Evolutionary conservation across 108 stramenopile genomes (phyloP).

Genomic region (Seminavis robusta): DNA sequence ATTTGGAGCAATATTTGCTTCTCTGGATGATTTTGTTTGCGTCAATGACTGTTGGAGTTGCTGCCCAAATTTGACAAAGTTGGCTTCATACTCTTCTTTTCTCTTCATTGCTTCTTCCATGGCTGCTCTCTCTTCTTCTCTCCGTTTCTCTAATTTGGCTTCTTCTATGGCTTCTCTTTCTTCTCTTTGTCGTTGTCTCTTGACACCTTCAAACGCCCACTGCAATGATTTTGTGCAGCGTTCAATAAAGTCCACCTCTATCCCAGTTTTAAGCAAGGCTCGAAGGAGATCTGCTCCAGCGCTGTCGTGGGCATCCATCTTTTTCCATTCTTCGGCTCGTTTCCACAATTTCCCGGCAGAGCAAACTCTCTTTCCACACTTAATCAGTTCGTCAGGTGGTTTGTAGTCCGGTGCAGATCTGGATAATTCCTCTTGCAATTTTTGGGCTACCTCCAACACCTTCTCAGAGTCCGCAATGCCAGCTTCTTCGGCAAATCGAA

Average conservation of each 20-base stretch:
- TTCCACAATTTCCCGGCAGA: conserved; percentile 56
- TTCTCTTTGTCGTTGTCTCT: conserved; percentile 42
- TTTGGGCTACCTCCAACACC: conserved; percentile 25
- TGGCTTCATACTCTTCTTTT: conserved; percentile 42
- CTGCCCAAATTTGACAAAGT: conserved; percentile 37
- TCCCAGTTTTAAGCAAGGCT: conserved; percentile 44
- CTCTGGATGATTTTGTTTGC: too few species aligned
- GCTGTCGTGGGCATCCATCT: conserved; percentile 43
- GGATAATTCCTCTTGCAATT: conserved; percentile 14
- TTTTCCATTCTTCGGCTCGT: conserved; percentile 42
- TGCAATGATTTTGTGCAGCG: conserved; percentile 32
- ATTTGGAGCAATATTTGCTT: too few species aligned
- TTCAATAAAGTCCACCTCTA: conserved; percentile 49
- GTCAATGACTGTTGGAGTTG: too few species aligned
- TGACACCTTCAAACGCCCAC: conserved; percentile 39
- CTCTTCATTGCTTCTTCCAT: conserved; percentile 40
- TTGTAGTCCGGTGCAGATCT: conserved; percentile 17
- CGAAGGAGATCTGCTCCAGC: conserved; percentile 46
- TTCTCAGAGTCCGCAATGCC: conserved; percentile 13
- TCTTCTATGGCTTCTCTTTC: conserved; percentile 38
- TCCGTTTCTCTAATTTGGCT: conserved; percentile 42
- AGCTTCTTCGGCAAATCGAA: conserved; percentile 45
- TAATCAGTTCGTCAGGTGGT: conserved; percentile 33
- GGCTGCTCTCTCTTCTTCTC: conserved; percentile 38
- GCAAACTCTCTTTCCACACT: conserved; percentile 42